Base-by-base conservation (phyloP, 2,329 filamentous ascomycete genomes). In the Rutstroemia sp. region DNA sequence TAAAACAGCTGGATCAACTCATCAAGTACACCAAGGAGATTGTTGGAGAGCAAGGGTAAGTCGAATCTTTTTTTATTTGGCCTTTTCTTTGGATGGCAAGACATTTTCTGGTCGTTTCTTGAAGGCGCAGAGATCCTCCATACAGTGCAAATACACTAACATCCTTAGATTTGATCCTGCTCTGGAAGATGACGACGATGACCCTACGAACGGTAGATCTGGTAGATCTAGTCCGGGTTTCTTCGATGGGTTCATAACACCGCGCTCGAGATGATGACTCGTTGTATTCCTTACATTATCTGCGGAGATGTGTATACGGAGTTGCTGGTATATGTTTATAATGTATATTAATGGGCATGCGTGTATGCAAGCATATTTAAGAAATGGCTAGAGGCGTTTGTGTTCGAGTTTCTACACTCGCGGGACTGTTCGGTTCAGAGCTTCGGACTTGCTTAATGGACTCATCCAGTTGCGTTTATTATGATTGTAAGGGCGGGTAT, bases 11-110 rank as follows among this genome's bases (percentile, higher is more conserved):
- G 2, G 76, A 80, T 61, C 73, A 77, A 57, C 66, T 84, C 48
- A 77, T 82, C 63, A 76, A 72, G 59, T 82, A 77, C 58, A 81
- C 79, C 2, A 83, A 82, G 66, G 74, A 77, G 48, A 80, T 83
- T 60, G 76, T 79, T 37, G 80, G 81, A 14, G 79, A 83, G 65
- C 75, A 77, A 62, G 74, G 74, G 64, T 69, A 45, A 42, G 63
- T 48, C 4, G 39, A n/a, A 19, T n/a, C 14, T 48, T 18, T 41
- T 37, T 38, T 19, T 48, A 46, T 9, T 23, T 46, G 14, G 3
- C 4, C 53, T n/a, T 44, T 12, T 23, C n/a, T 16, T 19, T 6
- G 30, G 30, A 34, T 12, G 10, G 30, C 30, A 10, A 3, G 10
- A 14, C 30, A 4, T 34, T 34, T 10, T 12, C 30, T 34, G 30